Evolutionary conservation across 306 rosid species (phyloP).

Genomic region (Coriaria nepalensis): DNA sequence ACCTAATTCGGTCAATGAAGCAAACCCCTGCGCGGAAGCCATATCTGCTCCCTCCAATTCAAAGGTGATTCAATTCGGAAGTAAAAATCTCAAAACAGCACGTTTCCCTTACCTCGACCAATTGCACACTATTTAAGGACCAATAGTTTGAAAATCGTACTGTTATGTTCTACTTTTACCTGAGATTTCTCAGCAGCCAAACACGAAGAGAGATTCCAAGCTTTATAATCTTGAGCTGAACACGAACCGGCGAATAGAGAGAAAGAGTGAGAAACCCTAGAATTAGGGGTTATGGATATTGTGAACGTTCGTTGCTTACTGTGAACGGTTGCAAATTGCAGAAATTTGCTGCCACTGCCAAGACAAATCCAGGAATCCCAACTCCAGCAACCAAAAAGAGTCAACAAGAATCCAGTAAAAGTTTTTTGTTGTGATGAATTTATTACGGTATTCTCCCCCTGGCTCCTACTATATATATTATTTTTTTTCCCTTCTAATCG

Average conservation of each 20-base stretch:
- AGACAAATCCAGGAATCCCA: background rate
- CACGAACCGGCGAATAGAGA: background rate
- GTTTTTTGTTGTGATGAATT: background rate
- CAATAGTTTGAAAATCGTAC: background rate
- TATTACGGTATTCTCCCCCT: too few species aligned
- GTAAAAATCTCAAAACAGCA: background rate
- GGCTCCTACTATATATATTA: too few species aligned
- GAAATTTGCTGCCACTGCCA: conserved; percentile 18
- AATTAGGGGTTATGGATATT: conserved; percentile 7
- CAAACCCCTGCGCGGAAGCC: conserved; percentile 46
- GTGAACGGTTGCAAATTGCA: conserved; percentile 15
- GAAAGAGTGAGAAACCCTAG: background rate
- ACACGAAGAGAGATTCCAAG: conserved; percentile 10
- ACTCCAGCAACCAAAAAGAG: background rate
- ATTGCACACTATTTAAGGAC: background rate
- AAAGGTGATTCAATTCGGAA: background rate
- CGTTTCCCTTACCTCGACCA: background rate
- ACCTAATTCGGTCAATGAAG: conserved; percentile 28
- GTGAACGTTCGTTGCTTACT: conserved; percentile 1
- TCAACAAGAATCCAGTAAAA: background rate
- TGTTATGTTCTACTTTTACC: background rate
- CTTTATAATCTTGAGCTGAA: background rate
- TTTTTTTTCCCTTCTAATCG: too few species aligned
- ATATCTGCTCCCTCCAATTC: conserved; percentile 20
- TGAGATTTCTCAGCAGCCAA: conserved; percentile 22